Conservation (phyloP, 2,329 filamentous ascomycete genomes). For the Cladosporium velox region DNA sequence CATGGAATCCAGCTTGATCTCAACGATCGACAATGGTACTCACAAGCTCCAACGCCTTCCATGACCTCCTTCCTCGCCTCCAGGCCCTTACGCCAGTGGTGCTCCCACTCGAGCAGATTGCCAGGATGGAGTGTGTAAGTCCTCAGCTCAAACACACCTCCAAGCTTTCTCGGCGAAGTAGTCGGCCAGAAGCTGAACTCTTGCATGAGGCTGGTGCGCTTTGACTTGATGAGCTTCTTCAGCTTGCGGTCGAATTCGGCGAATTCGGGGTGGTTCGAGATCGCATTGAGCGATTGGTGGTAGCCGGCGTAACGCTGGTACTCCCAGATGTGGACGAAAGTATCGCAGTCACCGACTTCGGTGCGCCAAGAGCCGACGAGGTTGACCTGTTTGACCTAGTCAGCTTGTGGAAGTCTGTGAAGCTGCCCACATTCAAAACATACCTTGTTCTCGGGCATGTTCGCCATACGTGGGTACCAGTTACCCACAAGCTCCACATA, state of each 20-base stretch:
- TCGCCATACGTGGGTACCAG: conserved; percentile 91
- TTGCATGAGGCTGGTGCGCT: conserved; percentile 93
- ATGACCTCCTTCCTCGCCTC: conserved; percentile 92
- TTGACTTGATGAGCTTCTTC: conserved; percentile 78
- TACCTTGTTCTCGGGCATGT: conserved; percentile 79
- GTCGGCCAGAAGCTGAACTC: conserved; percentile 99
- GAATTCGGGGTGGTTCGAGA: conserved; percentile 81
- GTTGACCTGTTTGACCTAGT: conserved; percentile 56
- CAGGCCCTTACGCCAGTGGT: conserved; percentile 91
- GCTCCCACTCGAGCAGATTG: conserved; percentile 97
- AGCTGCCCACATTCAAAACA: too few relatives aligned
- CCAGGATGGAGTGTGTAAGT: conserved; percentile 96
- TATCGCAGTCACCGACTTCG: conserved; percentile 95
- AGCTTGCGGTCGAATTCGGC: conserved; percentile 81
- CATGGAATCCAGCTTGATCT: background rate
- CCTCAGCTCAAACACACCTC: conserved; percentile 91
- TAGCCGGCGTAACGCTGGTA: conserved; percentile 97
- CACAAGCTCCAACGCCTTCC: conserved; percentile 64
- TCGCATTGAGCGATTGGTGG: conserved; percentile 84
- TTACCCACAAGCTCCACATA: conserved; percentile 85
- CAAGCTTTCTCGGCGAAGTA: conserved; percentile 81
- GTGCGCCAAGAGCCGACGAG: conserved; percentile 97
- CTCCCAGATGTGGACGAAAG: conserved; percentile 99
- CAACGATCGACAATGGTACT: background rate
- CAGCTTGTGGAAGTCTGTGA: too few relatives aligned